Base-by-base conservation (phyloP, 2,329 filamentous ascomycete genomes). In the Microsporum ferrugineum region DNA sequence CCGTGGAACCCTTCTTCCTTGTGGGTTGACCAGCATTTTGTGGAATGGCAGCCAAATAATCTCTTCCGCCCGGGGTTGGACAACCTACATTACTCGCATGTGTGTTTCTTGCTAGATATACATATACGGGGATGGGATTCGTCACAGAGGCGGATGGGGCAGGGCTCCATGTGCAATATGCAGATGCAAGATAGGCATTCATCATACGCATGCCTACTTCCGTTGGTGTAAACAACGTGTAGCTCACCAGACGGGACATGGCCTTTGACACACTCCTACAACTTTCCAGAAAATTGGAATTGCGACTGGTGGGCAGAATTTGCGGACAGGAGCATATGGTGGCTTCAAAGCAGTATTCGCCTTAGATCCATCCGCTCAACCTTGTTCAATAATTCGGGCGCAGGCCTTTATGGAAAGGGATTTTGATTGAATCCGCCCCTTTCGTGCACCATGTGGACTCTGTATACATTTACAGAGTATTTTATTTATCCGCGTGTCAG, bases 51-150 rank as follows among this genome's bases (percentile, higher is more conserved):
- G n/a, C 55, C 55, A 57, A 57, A 41, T 39, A 57, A 57, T 43
- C 27, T 57, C 27, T 36, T 36, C 55, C 39, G 7, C 55, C 55
- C 55, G 36, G 55, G 55, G 55, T 57, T 57, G 55, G 34, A 57
- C 39, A 43, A 55, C 51, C 51, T 55, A 23, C 51, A 55, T 55
- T 8, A 55, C 51, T 55, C 17, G 51, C 51, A 55, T 55, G 51
- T 12, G 31, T 36, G 51, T 55, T 55, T 23, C 55, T 57, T 41
- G 34, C 29, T 7, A n/a, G 36, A 31, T 57, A n/a, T 31, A 39
- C 36, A 41, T 29, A 57, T 57, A 34, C 45, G 34, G 36, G 55
- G 39, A 41, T 43, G 23, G 36, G 34, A 57, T 41, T 57, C 31
- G 55, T 57, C 34, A 57, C 34, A 27, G 36, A 41, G 12, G 10